Conservation (phyloP, 2,329 filamentous ascomycete species). For the Hypoxylon sp. region DNA sequence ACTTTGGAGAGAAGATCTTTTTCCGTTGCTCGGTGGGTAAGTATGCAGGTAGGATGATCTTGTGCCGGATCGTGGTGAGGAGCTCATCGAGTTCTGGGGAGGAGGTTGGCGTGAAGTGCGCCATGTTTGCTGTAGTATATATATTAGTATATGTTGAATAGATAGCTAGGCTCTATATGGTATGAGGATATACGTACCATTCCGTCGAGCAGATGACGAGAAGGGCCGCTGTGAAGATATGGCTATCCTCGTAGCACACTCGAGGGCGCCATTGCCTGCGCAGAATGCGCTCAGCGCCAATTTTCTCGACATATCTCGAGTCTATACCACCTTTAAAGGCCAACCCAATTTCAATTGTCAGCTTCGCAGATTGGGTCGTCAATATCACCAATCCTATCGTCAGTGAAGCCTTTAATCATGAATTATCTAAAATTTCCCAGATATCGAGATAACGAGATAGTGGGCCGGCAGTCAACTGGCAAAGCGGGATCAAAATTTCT, state of each 20-base stretch:
- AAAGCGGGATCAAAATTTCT: constrained; percentile 44
- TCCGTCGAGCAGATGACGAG: constrained; percentile 49
- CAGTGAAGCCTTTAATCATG: constrained; percentile 5
- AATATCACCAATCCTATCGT: constrained; percentile 2
- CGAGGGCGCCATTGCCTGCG: constrained; percentile 49
- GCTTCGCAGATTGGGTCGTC: constrained; percentile 7
- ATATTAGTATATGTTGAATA: constrained; percentile 12
- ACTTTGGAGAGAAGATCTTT: constrained; percentile 65
- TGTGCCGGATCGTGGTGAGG: constrained; percentile 68
- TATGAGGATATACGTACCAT: constrained; percentile 45
- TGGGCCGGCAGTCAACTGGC: constrained; percentile 15
- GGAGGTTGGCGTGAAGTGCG: constrained; percentile 67
- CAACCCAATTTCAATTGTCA: constrained; percentile 9
- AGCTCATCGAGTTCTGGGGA: constrained; percentile 67
- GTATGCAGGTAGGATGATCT: constrained; percentile 74
- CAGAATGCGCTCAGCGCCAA: constrained; percentile 49
- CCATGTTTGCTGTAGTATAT: constrained; percentile 51
- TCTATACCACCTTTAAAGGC: background rate
- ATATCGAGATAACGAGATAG: background rate
- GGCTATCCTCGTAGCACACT: constrained; percentile 46
- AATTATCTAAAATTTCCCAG: constrained; percentile 30
- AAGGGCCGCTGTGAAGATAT: constrained; percentile 48
- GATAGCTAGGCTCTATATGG: background rate
- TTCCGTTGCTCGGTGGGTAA: constrained; percentile 68
- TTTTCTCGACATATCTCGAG: constrained; percentile 49